phyloP scores from a whole-genome alignment of 768 basidiomycete genomes.

The Lactifluus pinguis region DNA sequence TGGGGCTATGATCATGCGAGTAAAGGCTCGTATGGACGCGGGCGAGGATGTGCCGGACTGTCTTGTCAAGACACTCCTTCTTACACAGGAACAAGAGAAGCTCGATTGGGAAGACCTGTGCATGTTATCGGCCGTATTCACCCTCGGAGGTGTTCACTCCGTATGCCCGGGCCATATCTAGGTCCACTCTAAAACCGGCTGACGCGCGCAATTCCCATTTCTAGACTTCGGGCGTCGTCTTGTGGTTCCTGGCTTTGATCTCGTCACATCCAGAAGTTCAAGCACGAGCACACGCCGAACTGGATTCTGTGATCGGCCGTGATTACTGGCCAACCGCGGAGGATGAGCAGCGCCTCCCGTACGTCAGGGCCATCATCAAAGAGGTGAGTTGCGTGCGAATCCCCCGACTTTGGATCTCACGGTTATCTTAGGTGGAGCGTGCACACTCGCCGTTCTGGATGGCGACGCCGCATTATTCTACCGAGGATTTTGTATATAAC shows the following conservation, averaged over 20 bases:
- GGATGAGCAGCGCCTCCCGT: constrained; percentile 23
- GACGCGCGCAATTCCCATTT: neutral
- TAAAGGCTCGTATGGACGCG: constrained; percentile 24
- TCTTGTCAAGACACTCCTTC: constrained; percentile 27
- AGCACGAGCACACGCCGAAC: constrained; percentile 24
- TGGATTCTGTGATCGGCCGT: constrained; percentile 23
- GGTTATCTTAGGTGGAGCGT: constrained; percentile 20
- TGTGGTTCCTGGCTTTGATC: constrained; percentile 26
- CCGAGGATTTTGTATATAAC: constrained; percentile 26
- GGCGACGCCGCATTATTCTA: constrained; percentile 25
- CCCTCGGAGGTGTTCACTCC: constrained; percentile 30
- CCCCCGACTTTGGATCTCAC: neutral
- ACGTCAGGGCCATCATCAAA: constrained; percentile 25
- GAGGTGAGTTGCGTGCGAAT: constrained; percentile 14
- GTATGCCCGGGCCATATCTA: neutral
- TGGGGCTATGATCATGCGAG: constrained; percentile 26
- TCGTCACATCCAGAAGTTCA: constrained; percentile 23
- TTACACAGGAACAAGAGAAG: constrained; percentile 24
- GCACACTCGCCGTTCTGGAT: constrained; percentile 25
- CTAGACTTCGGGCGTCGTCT: constrained; percentile 29
- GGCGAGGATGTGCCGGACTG: constrained; percentile 30
- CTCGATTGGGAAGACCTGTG: constrained; percentile 28
- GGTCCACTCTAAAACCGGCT: neutral
- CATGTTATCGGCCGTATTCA: constrained; percentile 29
- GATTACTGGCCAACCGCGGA: constrained; percentile 21